Percentiles rank a stretch among this genome's conserved stretches.
phyloP scores from a whole-genome alignment of 164 flowering plant genomes.

The Magnolia kwangsiensis region DNA sequence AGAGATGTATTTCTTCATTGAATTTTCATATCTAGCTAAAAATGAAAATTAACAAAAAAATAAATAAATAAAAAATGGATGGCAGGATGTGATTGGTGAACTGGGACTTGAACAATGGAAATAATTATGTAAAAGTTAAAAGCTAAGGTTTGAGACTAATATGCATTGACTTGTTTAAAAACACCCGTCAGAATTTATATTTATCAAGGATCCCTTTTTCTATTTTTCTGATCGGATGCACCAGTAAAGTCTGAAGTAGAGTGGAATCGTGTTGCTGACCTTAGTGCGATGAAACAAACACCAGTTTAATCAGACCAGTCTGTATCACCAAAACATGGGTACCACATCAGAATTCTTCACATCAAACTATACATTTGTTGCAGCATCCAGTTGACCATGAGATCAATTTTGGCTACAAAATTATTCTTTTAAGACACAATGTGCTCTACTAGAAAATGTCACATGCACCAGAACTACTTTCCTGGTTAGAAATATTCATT shows the following conservation, averaged over 20 bases:
- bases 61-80: background rate
- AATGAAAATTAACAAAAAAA: background rate
- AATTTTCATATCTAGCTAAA: background rate
- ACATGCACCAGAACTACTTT: background rate
- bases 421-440: too few relatives aligned
- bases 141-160: background rate
- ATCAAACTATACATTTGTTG: too few relatives aligned
- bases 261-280: too few relatives aligned
- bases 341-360: too few relatives aligned
- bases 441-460: too few relatives aligned
- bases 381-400: too few relatives aligned
- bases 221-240: too few relatives aligned
- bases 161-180: background rate
- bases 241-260: too few relatives aligned
- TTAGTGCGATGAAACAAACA: too few relatives aligned
- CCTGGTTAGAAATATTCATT: background rate
- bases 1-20: background rate
- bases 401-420: too few relatives aligned
- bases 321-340: too few relatives aligned
- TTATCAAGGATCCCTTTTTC: background rate
- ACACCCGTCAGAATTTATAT: background rate
- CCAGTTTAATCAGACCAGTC: too few relatives aligned
- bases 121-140: background rate
- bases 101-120: background rate
- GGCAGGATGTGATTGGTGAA: background rate